Base-by-base conservation (phyloP, 768 basidiomycete species). In the Leucogyrophana mollusca region DNA sequence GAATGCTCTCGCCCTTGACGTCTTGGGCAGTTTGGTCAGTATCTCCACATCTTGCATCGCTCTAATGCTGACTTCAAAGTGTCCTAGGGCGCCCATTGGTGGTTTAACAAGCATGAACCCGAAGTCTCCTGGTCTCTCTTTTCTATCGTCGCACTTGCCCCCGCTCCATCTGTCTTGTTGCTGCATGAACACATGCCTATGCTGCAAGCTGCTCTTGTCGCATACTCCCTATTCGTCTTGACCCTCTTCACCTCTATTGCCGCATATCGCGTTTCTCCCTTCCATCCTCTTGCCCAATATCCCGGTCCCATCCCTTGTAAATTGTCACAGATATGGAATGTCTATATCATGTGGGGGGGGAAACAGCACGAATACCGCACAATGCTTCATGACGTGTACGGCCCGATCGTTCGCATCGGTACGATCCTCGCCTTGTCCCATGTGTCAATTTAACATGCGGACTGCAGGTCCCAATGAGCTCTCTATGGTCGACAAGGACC, bases 221-320 rank as follows among this genome's bases (percentile, higher is more conserved):
- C 45, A 25, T 54, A 49, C 33, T 42, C 40, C 18, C 16, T 51
- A 9, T 58, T 51, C 42, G 47, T 42, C 34, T 33, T 41, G 3
- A 38, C 57, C 10, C 38, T 61, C 7, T 6, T 49, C 10, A 45
- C 41, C 11, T 70, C 65, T 14, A 60, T 67, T 9, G 25, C 54
- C 24, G 20, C 58, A n/a, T 79, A 81, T 56, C 74, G 78, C 16
- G 46, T 79, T 8, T 79, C 78, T 5, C 76, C 78, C 2, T 73
- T 72, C 59, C 79, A 82, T 56, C 77, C 79, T 4, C 64, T 81
- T 4, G 73, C 76, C 13, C 56, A 62, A 37, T 78, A 73, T 52
- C 78, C 78, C 17, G 79, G 78, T 11, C 80, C 79, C 1, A 9
- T 71, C 0, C 42, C 73, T 4, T 65, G 65, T 56, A 76, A 66